Evolutionary conservation across 106 monocot species (phyloP).

Genomic region (Acorus calamus): DNA sequence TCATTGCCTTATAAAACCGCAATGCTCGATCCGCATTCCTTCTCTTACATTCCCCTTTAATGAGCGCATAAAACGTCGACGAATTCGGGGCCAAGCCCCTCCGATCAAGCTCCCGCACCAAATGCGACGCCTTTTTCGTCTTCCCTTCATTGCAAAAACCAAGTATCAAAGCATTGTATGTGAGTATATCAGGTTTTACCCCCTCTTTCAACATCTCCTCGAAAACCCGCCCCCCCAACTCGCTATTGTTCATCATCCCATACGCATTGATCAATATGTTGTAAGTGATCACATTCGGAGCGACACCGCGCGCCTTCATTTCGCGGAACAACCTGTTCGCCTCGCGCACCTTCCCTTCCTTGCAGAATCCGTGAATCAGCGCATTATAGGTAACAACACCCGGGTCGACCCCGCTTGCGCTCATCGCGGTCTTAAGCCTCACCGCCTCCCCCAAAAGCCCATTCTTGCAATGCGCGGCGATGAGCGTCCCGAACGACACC

Average conservation of each 20-base stretch:
- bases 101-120: constrained; percentile 55
- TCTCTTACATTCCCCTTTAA: constrained; percentile 76
- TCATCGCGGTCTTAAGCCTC: constrained; percentile 54
- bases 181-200: constrained; percentile 49
- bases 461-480: constrained; percentile 56
- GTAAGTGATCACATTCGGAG: constrained; percentile 49
- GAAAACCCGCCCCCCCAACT: constrained; percentile 50
- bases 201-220: constrained; percentile 67
- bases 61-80: constrained; percentile 66
- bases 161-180: constrained; percentile 67
- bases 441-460: constrained; percentile 36
- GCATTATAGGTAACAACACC: constrained; percentile 66
- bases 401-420: constrained; percentile 41
- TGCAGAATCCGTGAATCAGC: constrained; percentile 71
- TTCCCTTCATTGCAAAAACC: constrained; percentile 88
- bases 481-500: constrained; percentile 62
- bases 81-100: constrained; percentile 50
- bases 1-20: constrained; percentile 76
- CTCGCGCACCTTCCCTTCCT: constrained; percentile 59
- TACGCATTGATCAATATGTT: constrained; percentile 71
- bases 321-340: constrained; percentile 62
- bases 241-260: constrained; percentile 26
- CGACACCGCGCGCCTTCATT: constrained; percentile 37
- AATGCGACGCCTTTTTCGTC: constrained; percentile 58
- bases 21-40: constrained; percentile 88